These are phyloP conservation scores for Fusarium nurragi DNA, from an alignment of 2,329 filamentous ascomycete species.

Conservation along the genomic window DNA sequence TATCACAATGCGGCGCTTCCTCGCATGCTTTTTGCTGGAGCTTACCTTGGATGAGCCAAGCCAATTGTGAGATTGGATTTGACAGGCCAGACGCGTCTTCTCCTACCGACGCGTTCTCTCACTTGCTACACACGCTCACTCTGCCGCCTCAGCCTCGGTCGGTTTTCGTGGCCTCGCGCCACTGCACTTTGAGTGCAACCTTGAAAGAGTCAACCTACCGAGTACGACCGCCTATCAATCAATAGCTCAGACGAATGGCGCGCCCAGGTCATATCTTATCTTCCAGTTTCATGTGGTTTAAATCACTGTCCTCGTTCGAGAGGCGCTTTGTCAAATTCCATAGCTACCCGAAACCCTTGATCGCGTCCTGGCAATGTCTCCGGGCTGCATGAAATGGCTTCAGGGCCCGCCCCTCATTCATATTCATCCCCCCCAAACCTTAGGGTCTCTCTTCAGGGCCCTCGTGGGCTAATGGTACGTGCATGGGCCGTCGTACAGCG, in stretches of 20 bases:
- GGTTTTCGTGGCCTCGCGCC: conserved; percentile 25
- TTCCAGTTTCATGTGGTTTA: not conserved
- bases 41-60: conserved; percentile 19
- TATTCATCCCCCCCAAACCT: conserved; percentile 25
- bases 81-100: conserved; percentile 20
- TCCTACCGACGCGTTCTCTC: conserved; percentile 25
- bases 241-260: conserved; percentile 9
- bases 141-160: conserved; percentile 29
- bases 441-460: conserved; percentile 24
- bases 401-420: conserved; percentile 35
- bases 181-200: conserved; percentile 1
- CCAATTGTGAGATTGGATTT: conserved; percentile 17
- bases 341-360: conserved; percentile 9
- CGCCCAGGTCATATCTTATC: not conserved
- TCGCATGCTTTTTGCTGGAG: conserved; percentile 3
- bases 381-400: conserved; percentile 42
- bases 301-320: conserved; percentile 13
- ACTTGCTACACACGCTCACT: conserved; percentile 16
- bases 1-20: conserved; percentile 14
- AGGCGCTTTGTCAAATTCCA: conserved; percentile 29
- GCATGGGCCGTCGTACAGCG: conserved; percentile 41
- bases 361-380: conserved; percentile 29
- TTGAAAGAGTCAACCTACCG: not conserved
- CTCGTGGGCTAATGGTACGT: conserved; percentile 32
- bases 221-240: conserved; percentile 9